Conservation (phyloP, 1,284 basidiomycete species). For the Austroboletus sp. region DNA sequence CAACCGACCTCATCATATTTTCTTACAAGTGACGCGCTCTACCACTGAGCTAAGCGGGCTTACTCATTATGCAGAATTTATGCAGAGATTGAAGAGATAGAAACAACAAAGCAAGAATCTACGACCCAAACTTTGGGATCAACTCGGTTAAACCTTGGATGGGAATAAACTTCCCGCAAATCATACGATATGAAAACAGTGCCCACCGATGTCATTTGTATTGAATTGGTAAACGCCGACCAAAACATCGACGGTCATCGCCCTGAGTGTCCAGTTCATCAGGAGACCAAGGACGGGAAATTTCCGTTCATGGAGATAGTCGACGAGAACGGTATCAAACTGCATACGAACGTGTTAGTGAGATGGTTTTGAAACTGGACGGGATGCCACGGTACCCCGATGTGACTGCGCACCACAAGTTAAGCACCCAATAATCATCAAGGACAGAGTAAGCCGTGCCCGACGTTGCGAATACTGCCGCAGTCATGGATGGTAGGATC, state of each 20-base stretch:
- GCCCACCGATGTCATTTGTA: slow-evolving; percentile 89
- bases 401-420: slow-evolving; percentile 90
- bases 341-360: slow-evolving; percentile 23
- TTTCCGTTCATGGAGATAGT: slow-evolving; percentile 93
- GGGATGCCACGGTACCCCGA: slow-evolving; percentile 56
- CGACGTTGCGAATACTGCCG: slow-evolving; percentile 69
- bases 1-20: slow-evolving; percentile 48
- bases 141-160: slow-evolving; percentile 63
- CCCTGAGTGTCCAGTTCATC: slow-evolving; percentile 68
- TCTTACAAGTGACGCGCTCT: slow-evolving; percentile 54
- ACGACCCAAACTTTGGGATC: slow-evolving; percentile 56
- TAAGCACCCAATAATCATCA: slow-evolving; percentile 84
- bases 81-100: no score
- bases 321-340: slow-evolving; percentile 71
- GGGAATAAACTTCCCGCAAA: slow-evolving; percentile 4
- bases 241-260: slow-evolving; percentile 75
- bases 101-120: no score
- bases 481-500: slow-evolving; percentile 92
- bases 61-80: no score
- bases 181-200: slow-evolving; percentile 6
- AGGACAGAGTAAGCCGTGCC: slow-evolving; percentile 72
- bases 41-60: slow-evolving; percentile 56
- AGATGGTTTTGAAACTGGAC: neutral
- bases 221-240: slow-evolving; percentile 96
- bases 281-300: slow-evolving; percentile 77